phyloP scores from a whole-genome alignment of 305 asterid genomes.

The Solanum hybrid region DNA sequence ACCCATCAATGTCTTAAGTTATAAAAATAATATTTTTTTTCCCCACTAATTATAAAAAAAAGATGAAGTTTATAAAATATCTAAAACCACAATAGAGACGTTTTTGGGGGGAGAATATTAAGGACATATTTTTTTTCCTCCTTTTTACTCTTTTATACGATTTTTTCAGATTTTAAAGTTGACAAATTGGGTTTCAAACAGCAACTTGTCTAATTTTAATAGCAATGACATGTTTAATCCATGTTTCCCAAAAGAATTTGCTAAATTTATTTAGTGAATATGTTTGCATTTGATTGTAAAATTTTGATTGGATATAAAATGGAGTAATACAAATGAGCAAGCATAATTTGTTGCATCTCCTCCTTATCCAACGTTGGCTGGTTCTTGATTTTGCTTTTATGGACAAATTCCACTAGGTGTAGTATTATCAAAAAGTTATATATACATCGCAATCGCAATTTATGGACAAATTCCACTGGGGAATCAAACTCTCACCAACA shows the following conservation, averaged over 20 bases:
- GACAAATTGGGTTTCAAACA: background rate
- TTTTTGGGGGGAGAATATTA: background rate
- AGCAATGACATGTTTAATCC: background rate
- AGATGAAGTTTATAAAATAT: background rate
- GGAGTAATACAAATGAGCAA: background rate
- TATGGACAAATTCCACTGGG: background rate
- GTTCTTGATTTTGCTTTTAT: background rate
- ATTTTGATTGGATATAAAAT: background rate
- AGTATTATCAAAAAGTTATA: background rate
- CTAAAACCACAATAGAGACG: background rate
- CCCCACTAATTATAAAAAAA: background rate
- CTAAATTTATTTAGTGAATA: background rate
- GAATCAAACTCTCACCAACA: background rate
- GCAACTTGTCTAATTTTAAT: background rate
- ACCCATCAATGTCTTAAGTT: background rate
- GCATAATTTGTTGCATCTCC: background rate
- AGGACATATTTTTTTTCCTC: background rate
- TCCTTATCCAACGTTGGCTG: background rate
- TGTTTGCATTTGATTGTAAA: background rate
- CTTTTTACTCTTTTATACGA: background rate
- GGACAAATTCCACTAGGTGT: background rate
- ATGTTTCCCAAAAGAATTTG: background rate
- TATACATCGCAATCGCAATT: background rate
- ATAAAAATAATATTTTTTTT: background rate
- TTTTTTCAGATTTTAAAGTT: background rate